Evolutionary conservation across 805 yeast species (phyloP).

Genomic region (Kodamaea sagamina): DNA sequence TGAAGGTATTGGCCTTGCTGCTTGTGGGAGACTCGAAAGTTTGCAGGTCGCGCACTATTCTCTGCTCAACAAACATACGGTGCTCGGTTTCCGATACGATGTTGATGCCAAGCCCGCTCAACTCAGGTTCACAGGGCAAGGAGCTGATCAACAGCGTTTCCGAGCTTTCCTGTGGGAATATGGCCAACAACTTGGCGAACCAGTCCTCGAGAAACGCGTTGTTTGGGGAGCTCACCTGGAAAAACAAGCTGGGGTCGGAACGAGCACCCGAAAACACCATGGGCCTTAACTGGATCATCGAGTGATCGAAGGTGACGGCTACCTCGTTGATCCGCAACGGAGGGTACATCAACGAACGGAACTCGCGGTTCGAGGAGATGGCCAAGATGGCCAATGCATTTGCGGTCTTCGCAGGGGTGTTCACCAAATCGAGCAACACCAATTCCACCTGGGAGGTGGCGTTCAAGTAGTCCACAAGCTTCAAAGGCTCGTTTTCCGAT

Average conservation of each 20-base stretch:
- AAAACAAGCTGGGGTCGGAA: conserved; percentile 18
- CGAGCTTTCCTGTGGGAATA: conserved; percentile 36
- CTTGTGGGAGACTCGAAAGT: conserved; percentile 12
- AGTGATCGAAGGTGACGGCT: conserved; percentile 21
- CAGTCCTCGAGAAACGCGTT: conserved; percentile 27
- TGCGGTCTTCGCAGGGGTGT: conserved; percentile 16
- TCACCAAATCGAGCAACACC: conserved; percentile 35
- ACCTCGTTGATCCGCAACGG: conserved; percentile 45
- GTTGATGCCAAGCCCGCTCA: conserved; percentile 39
- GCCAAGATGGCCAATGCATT: conserved; percentile 41
- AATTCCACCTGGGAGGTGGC: conserved; percentile 27
- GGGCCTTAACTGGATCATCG: conserved; percentile 14
- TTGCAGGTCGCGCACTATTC: conserved; percentile 1
- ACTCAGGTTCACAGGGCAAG: conserved; percentile 13
- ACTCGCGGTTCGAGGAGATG: conserved; percentile 14
- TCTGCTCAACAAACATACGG: conserved; percentile 9
- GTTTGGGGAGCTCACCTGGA: conserved; percentile 20
- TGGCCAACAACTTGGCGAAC: conserved; percentile 31
- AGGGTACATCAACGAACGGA: conserved; percentile 41
- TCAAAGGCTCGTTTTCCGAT: conserved; percentile 25
- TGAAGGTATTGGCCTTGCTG: conserved; percentile 16
- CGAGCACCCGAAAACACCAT: conserved; percentile 19
- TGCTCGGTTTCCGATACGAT: conserved; percentile 20
- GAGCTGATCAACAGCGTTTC: conserved; percentile 26
- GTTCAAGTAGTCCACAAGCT: conserved; percentile 16